Evolutionary conservation across 148 eudicot genomes (phyloP).

Genomic region (Salicornia ramosissima): DNA sequence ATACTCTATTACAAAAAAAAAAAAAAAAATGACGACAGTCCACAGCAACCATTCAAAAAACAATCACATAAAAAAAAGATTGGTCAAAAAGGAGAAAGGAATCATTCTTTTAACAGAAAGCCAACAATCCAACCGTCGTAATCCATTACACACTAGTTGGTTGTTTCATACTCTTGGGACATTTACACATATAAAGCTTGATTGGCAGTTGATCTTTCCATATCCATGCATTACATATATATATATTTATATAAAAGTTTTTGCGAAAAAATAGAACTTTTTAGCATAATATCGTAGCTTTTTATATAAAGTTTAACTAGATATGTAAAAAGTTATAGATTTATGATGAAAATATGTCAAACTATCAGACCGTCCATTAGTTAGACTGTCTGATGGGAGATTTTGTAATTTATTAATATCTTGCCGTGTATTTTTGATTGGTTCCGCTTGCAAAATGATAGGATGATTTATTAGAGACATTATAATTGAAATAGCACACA

Average conservation of each 20-base stretch:
- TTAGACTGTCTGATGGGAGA: too few species aligned
- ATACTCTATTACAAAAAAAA: slow-evolving; percentile 13
- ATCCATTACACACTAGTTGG: slow-evolving; percentile 26
- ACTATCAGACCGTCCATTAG: too few species aligned
- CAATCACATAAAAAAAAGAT: slow-evolving; percentile 20
- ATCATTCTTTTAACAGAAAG: slow-evolving; percentile 34
- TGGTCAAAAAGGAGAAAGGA: slow-evolving; percentile 26
- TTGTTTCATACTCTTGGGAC: slow-evolving; percentile 22
- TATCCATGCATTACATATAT: not conserved
- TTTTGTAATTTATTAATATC: not conserved
- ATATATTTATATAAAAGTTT: too few species aligned
- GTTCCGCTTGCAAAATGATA: slow-evolving; percentile 7
- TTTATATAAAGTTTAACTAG: too few species aligned
- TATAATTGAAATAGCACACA: not conserved
- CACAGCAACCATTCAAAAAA: slow-evolving; percentile 21
- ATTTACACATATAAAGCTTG: slow-evolving; percentile 13
- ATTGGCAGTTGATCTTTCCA: slow-evolving; percentile 14
- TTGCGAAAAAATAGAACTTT: too few species aligned
- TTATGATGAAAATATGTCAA: not conserved
- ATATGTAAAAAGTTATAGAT: too few species aligned
- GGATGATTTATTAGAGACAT: not conserved
- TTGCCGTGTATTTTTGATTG: slow-evolving; percentile 19
- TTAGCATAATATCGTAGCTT: too few species aligned
- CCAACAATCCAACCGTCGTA: slow-evolving; percentile 29
- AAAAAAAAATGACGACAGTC: slow-evolving; percentile 19